Conservation (phyloP, 2,329 filamentous ascomycete species). For the Conoideocrella luteorostrata region DNA sequence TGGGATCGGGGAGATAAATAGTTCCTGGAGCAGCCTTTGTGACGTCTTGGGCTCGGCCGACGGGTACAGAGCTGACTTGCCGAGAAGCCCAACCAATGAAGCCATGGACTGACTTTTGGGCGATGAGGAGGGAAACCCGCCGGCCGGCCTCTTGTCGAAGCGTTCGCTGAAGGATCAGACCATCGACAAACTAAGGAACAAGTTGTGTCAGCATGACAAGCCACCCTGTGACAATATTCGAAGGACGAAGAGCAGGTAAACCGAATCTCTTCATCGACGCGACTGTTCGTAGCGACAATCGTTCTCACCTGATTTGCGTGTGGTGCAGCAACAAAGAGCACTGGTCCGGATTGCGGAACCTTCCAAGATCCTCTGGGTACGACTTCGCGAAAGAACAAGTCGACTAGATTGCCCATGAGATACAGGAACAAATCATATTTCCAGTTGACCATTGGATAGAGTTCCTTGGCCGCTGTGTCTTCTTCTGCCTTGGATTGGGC, state of each 20-base stretch:
- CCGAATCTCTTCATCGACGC: too few species aligned
- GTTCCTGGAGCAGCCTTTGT: conserved; percentile 73
- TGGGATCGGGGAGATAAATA: conserved; percentile 83
- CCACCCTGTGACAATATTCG: too few species aligned
- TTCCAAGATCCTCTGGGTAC: conserved; percentile 94
- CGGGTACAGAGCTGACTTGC: conserved; percentile 84
- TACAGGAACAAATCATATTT: conserved; percentile 75
- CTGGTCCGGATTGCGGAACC: conserved; percentile 77
- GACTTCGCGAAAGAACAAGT: conserved; percentile 97
- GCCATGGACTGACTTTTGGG: conserved; percentile 89
- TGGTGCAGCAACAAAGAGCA: conserved; percentile 93
- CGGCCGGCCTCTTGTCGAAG: conserved; percentile 81
- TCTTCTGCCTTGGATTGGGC: conserved; percentile 41
- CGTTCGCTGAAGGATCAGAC: conserved; percentile 85
- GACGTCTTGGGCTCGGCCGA: conserved; percentile 83
- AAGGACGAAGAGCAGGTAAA: too few species aligned
- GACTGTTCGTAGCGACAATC: too few species aligned
- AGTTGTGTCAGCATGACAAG: too few species aligned
- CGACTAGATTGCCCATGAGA: conserved; percentile 74
- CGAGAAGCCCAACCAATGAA: conserved; percentile 86
- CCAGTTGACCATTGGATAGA: conserved; percentile 64
- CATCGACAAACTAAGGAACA: conserved; percentile 75
- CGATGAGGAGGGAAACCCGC: conserved; percentile 86
- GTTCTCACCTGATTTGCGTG: conserved; percentile 81
- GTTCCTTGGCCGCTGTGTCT: conserved; percentile 39